phyloP scores from a whole-genome alignment of 768 basidiomycete genomes.

The Rhizopogon rudus region DNA sequence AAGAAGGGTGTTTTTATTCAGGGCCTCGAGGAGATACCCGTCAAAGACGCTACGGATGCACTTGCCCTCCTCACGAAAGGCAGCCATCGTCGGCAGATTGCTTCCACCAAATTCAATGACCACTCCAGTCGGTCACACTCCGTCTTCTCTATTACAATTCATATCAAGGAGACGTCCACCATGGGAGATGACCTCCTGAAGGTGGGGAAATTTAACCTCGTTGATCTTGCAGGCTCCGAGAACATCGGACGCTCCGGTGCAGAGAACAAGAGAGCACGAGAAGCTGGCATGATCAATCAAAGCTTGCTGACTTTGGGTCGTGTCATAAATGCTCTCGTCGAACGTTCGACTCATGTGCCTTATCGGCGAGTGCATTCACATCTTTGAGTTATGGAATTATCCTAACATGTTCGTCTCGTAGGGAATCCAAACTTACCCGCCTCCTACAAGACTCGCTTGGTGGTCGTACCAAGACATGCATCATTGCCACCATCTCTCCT shows the following conservation, averaged over 20 bases:
- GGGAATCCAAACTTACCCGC: slow-evolving; percentile 96
- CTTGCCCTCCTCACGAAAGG: slow-evolving; percentile 84
- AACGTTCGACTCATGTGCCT: slow-evolving; percentile 86
- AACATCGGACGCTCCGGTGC: slow-evolving; percentile 96
- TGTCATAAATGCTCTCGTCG: slow-evolving; percentile 95
- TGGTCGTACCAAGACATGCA: slow-evolving; percentile 94
- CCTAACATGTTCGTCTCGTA: slow-evolving; percentile 19
- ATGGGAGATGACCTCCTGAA: slow-evolving; percentile 86
- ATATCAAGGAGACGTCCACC: slow-evolving; percentile 76
- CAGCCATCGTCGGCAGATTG: slow-evolving; percentile 86
- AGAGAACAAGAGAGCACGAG: slow-evolving; percentile 89
- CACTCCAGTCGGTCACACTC: slow-evolving; percentile 97
- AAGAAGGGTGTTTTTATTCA: slow-evolving; percentile 92
- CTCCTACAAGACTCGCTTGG: slow-evolving; percentile 98
- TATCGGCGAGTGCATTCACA: slow-evolving; percentile 59
- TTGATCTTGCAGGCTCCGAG: slow-evolving; percentile 96
- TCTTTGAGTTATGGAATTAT: not conserved
- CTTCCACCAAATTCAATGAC: slow-evolving; percentile 96
- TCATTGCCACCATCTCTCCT: slow-evolving; percentile 95
- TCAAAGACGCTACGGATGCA: slow-evolving; percentile 80
- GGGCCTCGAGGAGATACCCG: slow-evolving; percentile 86
- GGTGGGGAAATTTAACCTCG: slow-evolving; percentile 94
- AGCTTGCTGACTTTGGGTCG: slow-evolving; percentile 94
- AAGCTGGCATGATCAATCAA: slow-evolving; percentile 99
- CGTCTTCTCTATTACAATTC: slow-evolving; percentile 94